Conservation (phyloP, 768 basidiomycete genomes). For the Lepiota venenata region DNA sequence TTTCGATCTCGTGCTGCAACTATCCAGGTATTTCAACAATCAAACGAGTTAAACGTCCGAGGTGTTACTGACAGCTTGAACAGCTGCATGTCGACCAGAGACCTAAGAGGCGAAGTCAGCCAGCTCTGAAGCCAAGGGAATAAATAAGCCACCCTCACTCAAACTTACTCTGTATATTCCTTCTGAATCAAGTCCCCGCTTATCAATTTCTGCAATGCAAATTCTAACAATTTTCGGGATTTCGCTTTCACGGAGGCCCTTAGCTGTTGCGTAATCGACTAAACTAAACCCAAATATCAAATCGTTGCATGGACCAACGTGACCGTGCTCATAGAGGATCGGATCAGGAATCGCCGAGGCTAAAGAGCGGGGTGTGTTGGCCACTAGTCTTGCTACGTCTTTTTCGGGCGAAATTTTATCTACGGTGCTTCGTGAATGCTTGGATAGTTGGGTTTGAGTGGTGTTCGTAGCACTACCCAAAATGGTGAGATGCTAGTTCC, state of each 20-base stretch:
- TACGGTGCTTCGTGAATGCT: constrained; percentile 58
- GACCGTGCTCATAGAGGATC: constrained; percentile 71
- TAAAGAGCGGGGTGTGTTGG: constrained; percentile 58
- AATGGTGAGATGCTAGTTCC: not conserved
- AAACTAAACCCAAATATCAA: constrained; percentile 87
- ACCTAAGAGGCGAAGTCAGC: constrained; percentile 40
- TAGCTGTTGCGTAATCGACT: constrained; percentile 84
- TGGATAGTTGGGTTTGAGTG: constrained; percentile 72
- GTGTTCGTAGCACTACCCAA: constrained; percentile 63
- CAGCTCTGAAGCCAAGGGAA: not conserved
- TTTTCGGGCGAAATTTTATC: constrained; percentile 66
- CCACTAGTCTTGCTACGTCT: constrained; percentile 58
- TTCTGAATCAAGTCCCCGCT: constrained; percentile 71
- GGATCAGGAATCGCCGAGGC: constrained; percentile 66
- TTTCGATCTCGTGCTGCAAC: constrained; percentile 86
- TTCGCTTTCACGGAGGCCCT: constrained; percentile 67
- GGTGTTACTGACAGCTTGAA: constrained; percentile 63
- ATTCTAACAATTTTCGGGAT: constrained; percentile 78
- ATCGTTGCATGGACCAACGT: constrained; percentile 84
- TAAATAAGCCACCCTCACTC: not conserved
- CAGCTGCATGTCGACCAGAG: constrained; percentile 80
- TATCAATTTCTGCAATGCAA: constrained; percentile 81
- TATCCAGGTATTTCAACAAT: constrained; percentile 23
- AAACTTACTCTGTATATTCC: constrained; percentile 73
- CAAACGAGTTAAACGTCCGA: too few relatives aligned